These are phyloP conservation scores for Karstenula rhodostoma DNA, from an alignment of 2,329 filamentous ascomycete genomes.

Conservation along the genomic window DNA sequence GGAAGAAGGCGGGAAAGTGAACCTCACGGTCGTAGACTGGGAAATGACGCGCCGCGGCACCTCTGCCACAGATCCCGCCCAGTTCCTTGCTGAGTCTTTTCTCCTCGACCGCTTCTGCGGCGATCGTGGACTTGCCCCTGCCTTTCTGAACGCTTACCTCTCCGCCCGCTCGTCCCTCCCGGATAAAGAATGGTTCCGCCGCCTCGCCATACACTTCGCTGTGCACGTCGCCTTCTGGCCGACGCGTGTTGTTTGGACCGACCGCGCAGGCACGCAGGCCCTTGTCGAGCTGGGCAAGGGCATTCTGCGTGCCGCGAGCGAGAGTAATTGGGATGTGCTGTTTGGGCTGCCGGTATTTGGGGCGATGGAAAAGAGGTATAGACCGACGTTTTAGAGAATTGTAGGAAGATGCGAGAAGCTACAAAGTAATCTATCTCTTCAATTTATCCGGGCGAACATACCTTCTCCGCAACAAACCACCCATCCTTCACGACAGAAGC, in stretches of 20 bases:
- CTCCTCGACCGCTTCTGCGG: constrained; percentile 48
- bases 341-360: constrained; percentile 21
- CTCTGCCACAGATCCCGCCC: constrained; percentile 48
- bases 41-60: constrained; percentile 45
- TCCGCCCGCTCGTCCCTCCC: constrained; percentile 1
- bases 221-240: constrained; percentile 49
- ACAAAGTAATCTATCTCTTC: too few species aligned
- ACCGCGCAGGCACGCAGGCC: constrained; percentile 31
- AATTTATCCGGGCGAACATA: too few species aligned
- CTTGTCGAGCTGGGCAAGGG: constrained; percentile 36
- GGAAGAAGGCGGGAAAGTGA: background rate
- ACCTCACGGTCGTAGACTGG: constrained; percentile 49
- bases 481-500: too few species aligned
- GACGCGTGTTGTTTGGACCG: constrained; percentile 39
- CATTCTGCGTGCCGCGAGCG: constrained; percentile 25
- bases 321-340: constrained; percentile 32
- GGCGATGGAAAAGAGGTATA: constrained; percentile 21
- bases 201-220: constrained; percentile 46
- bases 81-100: constrained; percentile 49
- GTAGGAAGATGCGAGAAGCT: too few species aligned
- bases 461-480: too few species aligned
- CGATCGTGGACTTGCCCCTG: constrained; percentile 31
- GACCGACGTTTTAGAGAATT: background rate
- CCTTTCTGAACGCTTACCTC: constrained; percentile 41
- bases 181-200: constrained; percentile 29